Conservation (phyloP, 2,329 filamentous ascomycete species). For the Exophiala viscosa region DNA sequence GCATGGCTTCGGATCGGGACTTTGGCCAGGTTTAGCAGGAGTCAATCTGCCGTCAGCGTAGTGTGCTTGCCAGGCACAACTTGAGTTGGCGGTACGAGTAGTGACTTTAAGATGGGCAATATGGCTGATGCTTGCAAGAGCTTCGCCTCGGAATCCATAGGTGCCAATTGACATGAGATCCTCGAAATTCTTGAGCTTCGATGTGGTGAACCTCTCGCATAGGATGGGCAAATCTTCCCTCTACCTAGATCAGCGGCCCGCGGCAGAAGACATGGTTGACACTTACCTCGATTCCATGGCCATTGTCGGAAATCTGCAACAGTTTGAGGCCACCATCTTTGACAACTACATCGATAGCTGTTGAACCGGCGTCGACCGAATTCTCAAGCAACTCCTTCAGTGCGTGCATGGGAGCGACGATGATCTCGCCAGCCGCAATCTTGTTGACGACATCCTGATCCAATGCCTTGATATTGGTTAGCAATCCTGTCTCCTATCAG, state of each 20-base stretch:
- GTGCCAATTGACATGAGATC: slow-evolving; percentile 86
- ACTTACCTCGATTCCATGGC: slow-evolving; percentile 84
- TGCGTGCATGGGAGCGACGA: slow-evolving; percentile 92
- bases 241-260: slow-evolving; percentile 43
- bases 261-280: neutral
- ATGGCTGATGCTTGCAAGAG: slow-evolving; percentile 94
- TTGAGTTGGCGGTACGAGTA: slow-evolving; percentile 84
- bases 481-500: slow-evolving; percentile 37
- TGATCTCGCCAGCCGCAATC: slow-evolving; percentile 96
- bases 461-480: slow-evolving; percentile 59
- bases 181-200: slow-evolving; percentile 89
- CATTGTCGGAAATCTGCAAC: slow-evolving; percentile 95
- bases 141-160: slow-evolving; percentile 97
- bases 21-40: slow-evolving; percentile 82
- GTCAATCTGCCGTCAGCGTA: slow-evolving; percentile 79
- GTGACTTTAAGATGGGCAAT: slow-evolving; percentile 95
- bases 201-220: slow-evolving; percentile 94
- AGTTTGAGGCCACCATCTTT: slow-evolving; percentile 95
- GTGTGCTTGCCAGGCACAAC: slow-evolving; percentile 83
- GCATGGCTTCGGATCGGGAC: slow-evolving; percentile 76
- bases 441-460: slow-evolving; percentile 96
- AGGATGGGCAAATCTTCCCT: slow-evolving; percentile 88
- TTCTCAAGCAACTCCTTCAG: slow-evolving; percentile 97
- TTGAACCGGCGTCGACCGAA: slow-evolving; percentile 93
- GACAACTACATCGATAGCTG: slow-evolving; percentile 80